Evolutionary conservation across 108 stramenopile species (phyloP).

Genomic region (Discostella stelligeroides): DNA sequence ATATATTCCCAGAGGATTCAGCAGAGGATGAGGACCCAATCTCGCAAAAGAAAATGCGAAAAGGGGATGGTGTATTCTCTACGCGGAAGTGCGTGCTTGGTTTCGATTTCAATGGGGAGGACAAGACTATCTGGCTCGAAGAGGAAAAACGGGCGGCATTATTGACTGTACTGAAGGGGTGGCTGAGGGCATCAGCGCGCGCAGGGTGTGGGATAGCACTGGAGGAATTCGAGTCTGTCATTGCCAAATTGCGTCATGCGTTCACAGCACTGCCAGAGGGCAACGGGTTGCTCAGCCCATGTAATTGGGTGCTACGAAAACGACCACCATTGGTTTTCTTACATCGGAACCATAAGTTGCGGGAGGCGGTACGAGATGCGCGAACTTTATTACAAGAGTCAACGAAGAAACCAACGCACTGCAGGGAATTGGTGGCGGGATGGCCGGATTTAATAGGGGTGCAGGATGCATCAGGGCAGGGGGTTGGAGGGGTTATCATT

Average conservation of each 20-base stretch:
- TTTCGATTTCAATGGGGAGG: no score
- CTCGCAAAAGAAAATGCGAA: no score
- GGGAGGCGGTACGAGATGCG: not conserved
- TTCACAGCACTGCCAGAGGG: not conserved
- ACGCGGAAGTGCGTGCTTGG: no score
- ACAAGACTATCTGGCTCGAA: no score
- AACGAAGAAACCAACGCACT: not conserved
- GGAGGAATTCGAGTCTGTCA: not conserved
- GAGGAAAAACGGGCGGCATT: not conserved
- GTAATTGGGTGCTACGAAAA: no score
- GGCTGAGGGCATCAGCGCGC: not conserved
- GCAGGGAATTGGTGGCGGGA: no score
- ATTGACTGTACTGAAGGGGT: not conserved
- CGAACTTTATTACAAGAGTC: no score
- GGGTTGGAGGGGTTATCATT: conserved; percentile 12
- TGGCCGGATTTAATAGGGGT: no score
- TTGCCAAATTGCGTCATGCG: not conserved
- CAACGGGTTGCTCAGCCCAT: not conserved
- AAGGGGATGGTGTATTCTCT: no score
- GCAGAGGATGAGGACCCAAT: no score
- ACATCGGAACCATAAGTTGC: not conserved
- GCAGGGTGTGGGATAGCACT: not conserved
- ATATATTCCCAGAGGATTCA: no score
- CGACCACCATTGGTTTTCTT: not conserved
- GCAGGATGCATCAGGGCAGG: no score